These are phyloP conservation scores for Crithidia brevicula DNA, from an alignment of 208 protist species.

Conservation along the genomic window DNA sequence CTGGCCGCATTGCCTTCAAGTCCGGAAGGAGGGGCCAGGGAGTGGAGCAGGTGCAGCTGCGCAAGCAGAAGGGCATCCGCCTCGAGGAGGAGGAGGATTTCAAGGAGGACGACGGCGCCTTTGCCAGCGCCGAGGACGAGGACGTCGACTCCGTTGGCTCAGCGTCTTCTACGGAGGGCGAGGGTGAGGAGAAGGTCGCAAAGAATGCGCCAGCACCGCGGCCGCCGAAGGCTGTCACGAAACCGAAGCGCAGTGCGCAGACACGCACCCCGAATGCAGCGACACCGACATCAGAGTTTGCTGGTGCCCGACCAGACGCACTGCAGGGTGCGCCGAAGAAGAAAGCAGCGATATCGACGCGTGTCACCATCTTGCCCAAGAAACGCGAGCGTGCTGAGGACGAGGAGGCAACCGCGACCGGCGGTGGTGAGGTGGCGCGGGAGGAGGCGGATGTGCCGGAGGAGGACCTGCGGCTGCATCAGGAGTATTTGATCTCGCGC, in stretches of 20 bases:
- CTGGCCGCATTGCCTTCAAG: constrained; percentile 25
- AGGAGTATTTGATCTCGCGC: constrained; percentile 91
- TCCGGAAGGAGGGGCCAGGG: constrained; percentile 22
- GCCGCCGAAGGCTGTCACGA: neutral
- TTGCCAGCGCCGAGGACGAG: constrained; percentile 16
- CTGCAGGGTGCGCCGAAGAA: neutral
- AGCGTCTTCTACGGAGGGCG: constrained; percentile 6
- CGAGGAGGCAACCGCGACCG: neutral
- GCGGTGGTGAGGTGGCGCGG: neutral
- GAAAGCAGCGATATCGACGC: constrained; percentile 21
- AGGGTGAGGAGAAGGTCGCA: neutral
- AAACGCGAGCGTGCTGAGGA: constrained; percentile 22
- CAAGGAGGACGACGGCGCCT: constrained; percentile 12
- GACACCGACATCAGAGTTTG: constrained; percentile 18
- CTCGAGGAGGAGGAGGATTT: constrained; percentile 14
- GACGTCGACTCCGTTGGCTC: constrained; percentile 12
- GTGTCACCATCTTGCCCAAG: constrained; percentile 27
- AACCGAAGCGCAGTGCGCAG: neutral
- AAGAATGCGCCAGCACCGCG: neutral
- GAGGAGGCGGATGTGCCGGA: constrained; percentile 16
- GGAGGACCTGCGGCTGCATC: constrained; percentile 50
- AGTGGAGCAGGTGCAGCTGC: constrained; percentile 61
- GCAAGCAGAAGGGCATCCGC: constrained; percentile 46
- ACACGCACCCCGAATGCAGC: neutral
- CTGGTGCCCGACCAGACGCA: constrained; percentile 20